Conservation (phyloP, 352 stramenopile genomes). For the Globisporangium iwayamae region DNA sequence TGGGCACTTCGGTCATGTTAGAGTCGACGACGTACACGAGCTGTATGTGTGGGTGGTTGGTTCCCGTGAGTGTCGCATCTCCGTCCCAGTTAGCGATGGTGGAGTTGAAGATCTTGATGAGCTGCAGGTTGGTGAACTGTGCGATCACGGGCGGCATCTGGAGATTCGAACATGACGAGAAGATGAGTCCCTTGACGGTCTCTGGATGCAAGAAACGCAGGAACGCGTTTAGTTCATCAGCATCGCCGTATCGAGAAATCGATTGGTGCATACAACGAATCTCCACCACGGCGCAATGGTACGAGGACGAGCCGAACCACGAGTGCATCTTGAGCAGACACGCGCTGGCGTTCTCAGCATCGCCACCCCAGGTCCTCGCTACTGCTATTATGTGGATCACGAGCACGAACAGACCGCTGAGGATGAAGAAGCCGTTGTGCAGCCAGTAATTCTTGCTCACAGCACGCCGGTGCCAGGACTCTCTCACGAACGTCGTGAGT, state of each 20-base stretch:
- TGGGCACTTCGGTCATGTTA: constrained; percentile 29
- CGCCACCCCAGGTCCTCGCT: not conserved
- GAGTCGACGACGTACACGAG: constrained; percentile 29
- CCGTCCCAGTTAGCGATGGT: constrained; percentile 27
- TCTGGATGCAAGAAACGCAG: constrained; percentile 19
- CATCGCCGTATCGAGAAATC: not conserved
- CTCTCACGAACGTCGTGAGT: not conserved
- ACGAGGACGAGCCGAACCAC: not conserved
- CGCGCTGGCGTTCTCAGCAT: too few relatives aligned
- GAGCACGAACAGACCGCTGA: not conserved
- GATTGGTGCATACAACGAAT: not conserved
- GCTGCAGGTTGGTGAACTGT: constrained; percentile 24
- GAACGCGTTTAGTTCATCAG: constrained; percentile 13
- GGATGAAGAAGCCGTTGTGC: not conserved
- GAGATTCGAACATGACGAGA: constrained; percentile 31
- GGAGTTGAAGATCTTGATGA: constrained; percentile 43
- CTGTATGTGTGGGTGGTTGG: constrained; percentile 20
- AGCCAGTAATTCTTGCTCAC: not conserved
- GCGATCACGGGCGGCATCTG: constrained; percentile 23
- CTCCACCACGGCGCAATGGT: constrained; percentile 6
- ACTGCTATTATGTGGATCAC: not conserved
- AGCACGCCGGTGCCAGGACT: not conserved
- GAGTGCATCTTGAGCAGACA: not conserved
- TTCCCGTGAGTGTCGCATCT: constrained; percentile 20
- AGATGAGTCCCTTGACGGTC: constrained; percentile 21